phyloP scores from a whole-genome alignment of 768 basidiomycete species.

The Dioszegia aurantiaca region DNA sequence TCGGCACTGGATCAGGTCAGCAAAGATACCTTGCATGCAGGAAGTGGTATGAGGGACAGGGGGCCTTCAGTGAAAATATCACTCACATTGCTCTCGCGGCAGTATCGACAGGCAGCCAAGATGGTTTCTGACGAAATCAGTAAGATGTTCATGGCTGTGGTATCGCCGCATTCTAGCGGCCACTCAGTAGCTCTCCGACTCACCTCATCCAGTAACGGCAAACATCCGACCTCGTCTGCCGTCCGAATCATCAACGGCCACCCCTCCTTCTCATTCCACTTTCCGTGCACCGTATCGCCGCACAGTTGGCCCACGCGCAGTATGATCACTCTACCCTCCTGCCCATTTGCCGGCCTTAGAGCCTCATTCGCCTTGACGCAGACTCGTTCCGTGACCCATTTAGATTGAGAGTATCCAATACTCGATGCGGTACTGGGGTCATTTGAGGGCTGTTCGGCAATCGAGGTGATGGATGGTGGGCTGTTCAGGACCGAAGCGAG shows the following conservation, averaged over 20 bases:
- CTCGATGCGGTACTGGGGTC: conserved; percentile 41
- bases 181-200: too few species aligned
- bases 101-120: conserved; percentile 60
- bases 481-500: conserved; percentile 43
- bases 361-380: conserved; percentile 30
- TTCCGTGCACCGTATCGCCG: conserved; percentile 44
- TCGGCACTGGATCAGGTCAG: conserved; percentile 2
- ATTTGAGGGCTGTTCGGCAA: conserved; percentile 31
- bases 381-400: conserved; percentile 49
- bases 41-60: background rate
- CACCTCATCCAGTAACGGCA: conserved; percentile 45
- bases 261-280: conserved; percentile 52
- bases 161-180: too few species aligned
- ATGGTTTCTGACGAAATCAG: conserved; percentile 47
- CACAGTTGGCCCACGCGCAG: conserved; percentile 49
- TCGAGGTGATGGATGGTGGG: background rate
- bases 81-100: conserved; percentile 56
- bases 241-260: conserved; percentile 50
- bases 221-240: conserved; percentile 33
- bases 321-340: conserved; percentile 24
- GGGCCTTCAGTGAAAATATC: too few species aligned
- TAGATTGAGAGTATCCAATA: conserved; percentile 51
- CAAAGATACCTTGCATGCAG: background rate
- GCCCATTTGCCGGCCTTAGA: background rate
- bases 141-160: too few species aligned